These are phyloP conservation scores for Lodderomyces margitis DNA, from an alignment of 1,139 yeast genomes.

Conservation along the genomic window DNA sequence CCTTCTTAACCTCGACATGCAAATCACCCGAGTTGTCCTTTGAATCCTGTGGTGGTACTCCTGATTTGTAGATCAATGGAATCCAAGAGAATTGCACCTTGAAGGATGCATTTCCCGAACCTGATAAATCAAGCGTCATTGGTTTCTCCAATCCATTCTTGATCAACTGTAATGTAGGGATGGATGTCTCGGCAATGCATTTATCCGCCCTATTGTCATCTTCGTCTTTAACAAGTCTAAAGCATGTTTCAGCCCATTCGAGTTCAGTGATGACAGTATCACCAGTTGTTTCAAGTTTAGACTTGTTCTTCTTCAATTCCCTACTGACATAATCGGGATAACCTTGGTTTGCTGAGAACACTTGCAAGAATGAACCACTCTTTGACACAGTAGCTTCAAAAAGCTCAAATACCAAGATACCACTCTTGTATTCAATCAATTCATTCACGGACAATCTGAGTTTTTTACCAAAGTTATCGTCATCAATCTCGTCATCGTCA, in stretches of 20 bases:
- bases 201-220: constrained; percentile 56
- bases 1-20: constrained; percentile 61
- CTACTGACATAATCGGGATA: constrained; percentile 59
- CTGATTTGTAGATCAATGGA: constrained; percentile 58
- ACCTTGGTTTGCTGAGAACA: constrained; percentile 72
- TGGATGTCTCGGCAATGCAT: constrained; percentile 57
- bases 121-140: constrained; percentile 44
- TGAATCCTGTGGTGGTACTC: constrained; percentile 72
- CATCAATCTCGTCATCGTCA: constrained; percentile 35
- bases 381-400: constrained; percentile 55
- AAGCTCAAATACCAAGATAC: constrained; percentile 71
- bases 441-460: constrained; percentile 63
- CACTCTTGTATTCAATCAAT: constrained; percentile 61
- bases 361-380: constrained; percentile 62
- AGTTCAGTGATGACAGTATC: constrained; percentile 75
- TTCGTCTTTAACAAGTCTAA: constrained; percentile 58
- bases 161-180: constrained; percentile 69
- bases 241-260: constrained; percentile 64
- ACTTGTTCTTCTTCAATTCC: constrained; percentile 36
- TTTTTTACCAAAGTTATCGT: constrained; percentile 40
- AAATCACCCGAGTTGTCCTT: constrained; percentile 74
- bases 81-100: constrained; percentile 72
- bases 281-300: constrained; percentile 58
- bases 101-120: constrained; percentile 46
- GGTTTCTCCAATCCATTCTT: constrained; percentile 64